These are phyloP conservation scores for Ophiostoma pallidulum DNA, from an alignment of 2,329 filamentous ascomycete species.

Conservation along the genomic window DNA sequence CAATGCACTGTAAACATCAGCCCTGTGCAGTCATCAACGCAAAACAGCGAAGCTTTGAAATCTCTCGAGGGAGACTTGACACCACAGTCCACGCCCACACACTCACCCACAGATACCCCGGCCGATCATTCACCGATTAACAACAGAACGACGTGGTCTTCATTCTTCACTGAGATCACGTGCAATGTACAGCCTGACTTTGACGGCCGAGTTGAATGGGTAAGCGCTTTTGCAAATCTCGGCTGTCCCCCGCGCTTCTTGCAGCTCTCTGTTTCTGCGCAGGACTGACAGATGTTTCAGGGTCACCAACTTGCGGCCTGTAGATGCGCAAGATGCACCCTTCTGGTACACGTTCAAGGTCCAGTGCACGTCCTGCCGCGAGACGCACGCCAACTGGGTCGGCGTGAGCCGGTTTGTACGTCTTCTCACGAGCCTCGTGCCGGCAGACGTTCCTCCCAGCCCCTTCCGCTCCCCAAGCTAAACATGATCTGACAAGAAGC, in stretches of 20 bases:
- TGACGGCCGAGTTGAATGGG: slow-evolving; percentile 63
- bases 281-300: slow-evolving; percentile 35
- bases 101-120: no score
- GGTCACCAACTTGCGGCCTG: slow-evolving; percentile 79
- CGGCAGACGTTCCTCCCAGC: neutral
- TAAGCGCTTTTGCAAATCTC: slow-evolving; percentile 28
- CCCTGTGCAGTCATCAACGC: no score
- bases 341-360: slow-evolving; percentile 99
- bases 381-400: slow-evolving; percentile 79
- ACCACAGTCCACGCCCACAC: no score
- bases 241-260: neutral
- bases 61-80: no score
- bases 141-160: no score
- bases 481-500: neutral
- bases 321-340: slow-evolving; percentile 69
- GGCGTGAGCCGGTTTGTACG: slow-evolving; percentile 81
- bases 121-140: no score
- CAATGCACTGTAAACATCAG: no score
- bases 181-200: slow-evolving; percentile 54
- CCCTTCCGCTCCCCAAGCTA: neutral
- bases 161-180: neutral
- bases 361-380: slow-evolving; percentile 94
- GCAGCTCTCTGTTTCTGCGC: neutral
- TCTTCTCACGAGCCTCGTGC: slow-evolving; percentile 10
- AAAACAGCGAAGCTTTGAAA: no score